Percentiles rank a stretch among this genome's conserved stretches.
These are phyloP conservation scores for Balansia obtecta DNA, from an alignment of 2,329 filamentous ascomycete species.

Conservation along the genomic window DNA sequence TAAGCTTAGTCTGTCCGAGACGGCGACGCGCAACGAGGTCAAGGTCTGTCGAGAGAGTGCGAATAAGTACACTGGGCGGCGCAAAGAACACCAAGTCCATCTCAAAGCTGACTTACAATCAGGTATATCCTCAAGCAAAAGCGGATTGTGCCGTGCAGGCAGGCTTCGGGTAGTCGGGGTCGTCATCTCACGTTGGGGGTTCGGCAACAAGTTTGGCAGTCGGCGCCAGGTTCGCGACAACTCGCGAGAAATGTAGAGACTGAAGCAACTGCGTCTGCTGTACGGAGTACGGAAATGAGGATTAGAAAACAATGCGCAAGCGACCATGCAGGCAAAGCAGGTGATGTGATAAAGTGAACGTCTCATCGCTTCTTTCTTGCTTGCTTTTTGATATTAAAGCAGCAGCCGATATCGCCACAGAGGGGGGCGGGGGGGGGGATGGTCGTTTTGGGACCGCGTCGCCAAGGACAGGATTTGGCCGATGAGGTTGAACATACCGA, in stretches of 20 bases:
- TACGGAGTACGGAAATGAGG: not conserved
- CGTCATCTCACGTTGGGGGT: slow-evolving; percentile 18
- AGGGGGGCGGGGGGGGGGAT: too few species aligned
- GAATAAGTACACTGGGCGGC: not conserved
- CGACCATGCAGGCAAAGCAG: not conserved
- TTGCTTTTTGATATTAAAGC: not conserved
- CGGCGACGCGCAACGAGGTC: slow-evolving; percentile 75
- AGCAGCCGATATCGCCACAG: not conserved
- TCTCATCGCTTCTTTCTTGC: not conserved
- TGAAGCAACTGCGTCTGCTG: not conserved
- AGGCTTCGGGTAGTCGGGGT: slow-evolving; percentile 30
- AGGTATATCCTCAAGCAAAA: slow-evolving; percentile 52
- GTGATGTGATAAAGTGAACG: not conserved
- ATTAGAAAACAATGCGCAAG: not conserved
- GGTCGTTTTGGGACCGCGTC: not conserved
- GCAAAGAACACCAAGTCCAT: not conserved
- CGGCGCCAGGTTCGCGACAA: slow-evolving; percentile 3
- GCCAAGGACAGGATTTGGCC: not conserved
- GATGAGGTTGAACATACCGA: not conserved
- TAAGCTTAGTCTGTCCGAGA: slow-evolving; percentile 83
- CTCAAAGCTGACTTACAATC: slow-evolving; percentile 34
- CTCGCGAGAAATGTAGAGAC: not conserved
- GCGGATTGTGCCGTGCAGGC: slow-evolving; percentile 51
- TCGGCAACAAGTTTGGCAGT: not conserved
- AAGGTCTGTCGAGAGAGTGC: slow-evolving; percentile 34